phyloP scores from a whole-genome alignment of 176 grass and related monocot species.

The Phoenix roebelenii region DNA sequence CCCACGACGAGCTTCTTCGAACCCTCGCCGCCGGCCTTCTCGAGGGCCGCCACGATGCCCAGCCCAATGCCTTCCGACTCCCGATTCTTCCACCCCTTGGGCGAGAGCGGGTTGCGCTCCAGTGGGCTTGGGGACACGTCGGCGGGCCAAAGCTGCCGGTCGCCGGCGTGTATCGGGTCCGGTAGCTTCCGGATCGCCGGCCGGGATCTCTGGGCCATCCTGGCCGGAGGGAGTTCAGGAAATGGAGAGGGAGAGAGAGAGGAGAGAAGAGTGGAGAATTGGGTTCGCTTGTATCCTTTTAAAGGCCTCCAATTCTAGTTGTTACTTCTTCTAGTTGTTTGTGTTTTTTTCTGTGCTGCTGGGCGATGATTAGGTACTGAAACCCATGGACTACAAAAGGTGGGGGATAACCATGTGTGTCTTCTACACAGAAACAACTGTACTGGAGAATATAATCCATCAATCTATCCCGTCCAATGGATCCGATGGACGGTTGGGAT shows the following conservation, averaged over 20 bases:
- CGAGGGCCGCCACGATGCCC: slow-evolving; percentile 31
- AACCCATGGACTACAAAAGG: background rate
- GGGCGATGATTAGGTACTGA: slow-evolving; percentile 20
- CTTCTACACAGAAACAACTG: background rate
- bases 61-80: slow-evolving; percentile 22
- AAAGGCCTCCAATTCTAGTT: too few species aligned
- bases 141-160: background rate
- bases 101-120: slow-evolving; percentile 35
- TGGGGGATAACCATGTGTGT: background rate
- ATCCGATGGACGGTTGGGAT: too few species aligned
- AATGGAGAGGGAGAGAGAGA: slow-evolving; percentile 13
- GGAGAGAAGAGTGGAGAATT: background rate
- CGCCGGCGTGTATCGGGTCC: background rate
- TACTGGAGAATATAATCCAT: too few species aligned
- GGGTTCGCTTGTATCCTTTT: too few species aligned
- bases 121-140: slow-evolving; percentile 28
- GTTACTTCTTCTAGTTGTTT: background rate
- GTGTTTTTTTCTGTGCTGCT: slow-evolving; percentile 11
- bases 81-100: slow-evolving; percentile 7
- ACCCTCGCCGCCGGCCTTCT: slow-evolving; percentile 1
- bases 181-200: background rate
- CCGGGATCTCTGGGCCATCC: background rate
- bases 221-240: too few species aligned
- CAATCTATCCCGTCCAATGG: too few species aligned
- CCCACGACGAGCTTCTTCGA: background rate